These are phyloP conservation scores for Tulasnella sp. DNA, from an alignment of 768 basidiomycete genomes.

Conservation along the genomic window DNA sequence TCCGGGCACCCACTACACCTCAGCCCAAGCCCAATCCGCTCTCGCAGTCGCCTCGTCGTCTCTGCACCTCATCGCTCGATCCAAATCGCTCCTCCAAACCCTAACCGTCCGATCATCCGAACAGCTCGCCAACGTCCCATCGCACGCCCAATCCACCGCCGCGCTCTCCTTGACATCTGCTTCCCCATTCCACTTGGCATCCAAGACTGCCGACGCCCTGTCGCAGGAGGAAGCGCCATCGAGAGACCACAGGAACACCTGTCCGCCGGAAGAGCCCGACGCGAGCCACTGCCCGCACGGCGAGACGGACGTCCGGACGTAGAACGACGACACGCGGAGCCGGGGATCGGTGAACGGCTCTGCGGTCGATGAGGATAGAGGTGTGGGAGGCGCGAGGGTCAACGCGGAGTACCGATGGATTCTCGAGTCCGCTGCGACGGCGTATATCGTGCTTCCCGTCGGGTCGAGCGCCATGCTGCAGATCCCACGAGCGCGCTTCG, in stretches of 20 bases:
- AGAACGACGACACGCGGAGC: constrained; percentile 6
- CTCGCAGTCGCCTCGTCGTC: neutral
- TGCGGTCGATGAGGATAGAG: neutral
- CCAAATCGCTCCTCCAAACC: neutral
- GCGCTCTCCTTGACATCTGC: neutral
- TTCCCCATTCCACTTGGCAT: neutral
- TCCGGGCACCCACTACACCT: too few relatives aligned
- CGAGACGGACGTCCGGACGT: constrained; percentile 9
- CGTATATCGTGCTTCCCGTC: neutral
- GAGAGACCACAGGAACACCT: constrained; percentile 9
- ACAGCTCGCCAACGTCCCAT: neutral
- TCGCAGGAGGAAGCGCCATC: neutral
- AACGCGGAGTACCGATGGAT: constrained; percentile 5
- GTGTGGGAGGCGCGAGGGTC: neutral
- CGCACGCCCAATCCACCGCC: constrained; percentile 12
- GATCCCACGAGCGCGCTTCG: constrained; percentile 2
- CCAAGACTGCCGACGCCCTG: neutral
- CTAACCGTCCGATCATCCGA: neutral
- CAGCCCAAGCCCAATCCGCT: neutral
- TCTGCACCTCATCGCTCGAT: neutral
- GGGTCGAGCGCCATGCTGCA: neutral
- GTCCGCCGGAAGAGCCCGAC: constrained; percentile 10
- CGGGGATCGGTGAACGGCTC: constrained; percentile 4
- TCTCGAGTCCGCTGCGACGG: neutral
- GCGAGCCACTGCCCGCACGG: constrained; percentile 12